A percentile compares a stretch with the other conserved stretches of the same genome.
Conservation (phyloP, 2,329 filamentous ascomycete genomes). For the Exophiala sp. region DNA sequence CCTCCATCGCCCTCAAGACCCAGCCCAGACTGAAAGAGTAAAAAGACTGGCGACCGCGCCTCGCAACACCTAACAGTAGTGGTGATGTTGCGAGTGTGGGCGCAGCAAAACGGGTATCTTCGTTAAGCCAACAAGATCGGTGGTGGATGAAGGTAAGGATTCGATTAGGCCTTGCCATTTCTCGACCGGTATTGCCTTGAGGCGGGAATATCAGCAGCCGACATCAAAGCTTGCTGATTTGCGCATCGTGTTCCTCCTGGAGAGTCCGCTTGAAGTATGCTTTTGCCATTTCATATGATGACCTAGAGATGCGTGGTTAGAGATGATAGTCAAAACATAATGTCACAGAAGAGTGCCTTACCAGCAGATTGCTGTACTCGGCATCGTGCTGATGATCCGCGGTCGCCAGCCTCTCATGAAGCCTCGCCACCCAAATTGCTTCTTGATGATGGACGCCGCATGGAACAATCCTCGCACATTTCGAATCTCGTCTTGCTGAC, state of each 20-base stretch:
- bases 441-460: constrained; percentile 73
- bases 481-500: constrained; percentile 71
- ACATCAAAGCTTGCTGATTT: constrained; percentile 16
- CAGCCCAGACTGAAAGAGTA: constrained; percentile 5
- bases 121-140: background rate
- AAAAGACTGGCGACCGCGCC: constrained; percentile 8
- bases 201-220: background rate
- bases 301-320: constrained; percentile 39
- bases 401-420: constrained; percentile 93
- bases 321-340: background rate
- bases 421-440: constrained; percentile 73
- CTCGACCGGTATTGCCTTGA: background rate
- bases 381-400: constrained; percentile 91
- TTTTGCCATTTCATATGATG: constrained; percentile 63
- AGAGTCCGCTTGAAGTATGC: constrained; percentile 54
- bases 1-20: background rate
- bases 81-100: background rate
- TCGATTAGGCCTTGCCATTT: background rate
- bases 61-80: background rate
- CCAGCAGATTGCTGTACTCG: constrained; percentile 99
- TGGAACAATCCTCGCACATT: constrained; percentile 76
- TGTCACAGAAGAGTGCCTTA: constrained; percentile 39
- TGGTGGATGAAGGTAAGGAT: background rate
- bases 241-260: constrained; percentile 28
- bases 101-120: constrained; percentile 17